phyloP scores from a whole-genome alignment of 495 filamentous ascomycete genomes.

The Lindgomyces ingoldianus region DNA sequence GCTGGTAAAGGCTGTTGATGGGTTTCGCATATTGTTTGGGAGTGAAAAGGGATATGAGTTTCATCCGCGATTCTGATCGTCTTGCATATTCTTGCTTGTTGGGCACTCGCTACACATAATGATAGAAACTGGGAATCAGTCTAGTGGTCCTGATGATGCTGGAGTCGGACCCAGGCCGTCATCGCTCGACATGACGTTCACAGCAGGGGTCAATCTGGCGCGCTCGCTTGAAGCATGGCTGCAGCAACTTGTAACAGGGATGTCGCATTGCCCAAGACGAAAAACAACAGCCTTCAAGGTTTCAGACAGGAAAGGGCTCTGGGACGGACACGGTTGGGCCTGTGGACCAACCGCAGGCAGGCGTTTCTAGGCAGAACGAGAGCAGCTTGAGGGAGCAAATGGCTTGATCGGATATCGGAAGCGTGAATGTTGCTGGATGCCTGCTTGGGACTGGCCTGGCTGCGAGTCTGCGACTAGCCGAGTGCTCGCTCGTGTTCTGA shows the following conservation, averaged over 20 bases:
- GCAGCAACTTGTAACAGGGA: constrained; percentile 1
- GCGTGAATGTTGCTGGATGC: not conserved
- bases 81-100: too few relatives aligned
- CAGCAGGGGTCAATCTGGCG: not conserved
- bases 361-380: not conserved
- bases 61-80: too few relatives aligned
- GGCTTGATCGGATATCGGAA: not conserved
- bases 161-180: not conserved
- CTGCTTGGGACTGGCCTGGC: not conserved
- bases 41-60: too few relatives aligned
- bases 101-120: too few relatives aligned
- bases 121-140: too few relatives aligned
- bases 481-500: not conserved
- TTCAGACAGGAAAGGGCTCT: not conserved
- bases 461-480: not conserved
- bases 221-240: not conserved
- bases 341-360: not conserved
- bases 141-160: too few relatives aligned
- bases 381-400: too few relatives aligned
- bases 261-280: not conserved
- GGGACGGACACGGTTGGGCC: not conserved
- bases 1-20: too few relatives aligned
- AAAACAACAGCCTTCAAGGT: not conserved
- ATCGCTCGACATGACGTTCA: not conserved
- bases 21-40: too few relatives aligned